Evolutionary conservation across 108 stramenopile genomes (phyloP).

Genomic region (Chaetoceros muelleri): DNA sequence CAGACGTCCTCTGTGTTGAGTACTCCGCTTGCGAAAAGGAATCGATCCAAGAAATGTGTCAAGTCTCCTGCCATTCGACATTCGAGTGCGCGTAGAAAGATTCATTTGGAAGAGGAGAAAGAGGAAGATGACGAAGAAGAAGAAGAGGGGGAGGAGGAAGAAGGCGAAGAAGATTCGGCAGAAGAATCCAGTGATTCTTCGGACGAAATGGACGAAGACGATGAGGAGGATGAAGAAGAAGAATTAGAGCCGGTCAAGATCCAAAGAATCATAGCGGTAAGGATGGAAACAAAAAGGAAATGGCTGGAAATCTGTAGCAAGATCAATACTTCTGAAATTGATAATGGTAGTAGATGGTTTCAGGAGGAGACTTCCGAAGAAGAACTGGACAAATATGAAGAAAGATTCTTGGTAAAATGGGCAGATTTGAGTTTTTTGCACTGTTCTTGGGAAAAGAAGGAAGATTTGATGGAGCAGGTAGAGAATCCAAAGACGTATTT

Average conservation of each 20-base stretch:
- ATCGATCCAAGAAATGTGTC: background rate
- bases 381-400: constrained; percentile 40
- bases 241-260: constrained; percentile 60
- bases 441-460: constrained; percentile 77
- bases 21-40: background rate
- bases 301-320: constrained; percentile 49
- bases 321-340: constrained; percentile 78
- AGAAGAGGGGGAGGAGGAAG: constrained; percentile 5
- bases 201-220: constrained; percentile 21
- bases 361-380: constrained; percentile 28
- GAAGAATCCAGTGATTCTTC: constrained; percentile 11
- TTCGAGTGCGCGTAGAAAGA: constrained; percentile 19
- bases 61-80: constrained; percentile 41
- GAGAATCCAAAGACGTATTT: constrained; percentile 53
- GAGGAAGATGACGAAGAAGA: constrained; percentile 24
- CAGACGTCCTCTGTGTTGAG: constrained; percentile 5
- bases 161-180: constrained; percentile 11
- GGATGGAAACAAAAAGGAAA: constrained; percentile 28
- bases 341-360: constrained; percentile 66
- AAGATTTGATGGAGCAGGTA: constrained; percentile 62
- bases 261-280: constrained; percentile 56
- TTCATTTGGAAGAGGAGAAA: constrained; percentile 10
- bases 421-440: constrained; percentile 59
- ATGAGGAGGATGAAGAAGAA: constrained; percentile 41
- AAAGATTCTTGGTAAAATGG: constrained; percentile 85